Evolutionary conservation across 495 filamentous ascomycete species (phyloP), one percentile per base, ranked within the genome.

Genomic region (Rhypophila decipiens): DNA sequence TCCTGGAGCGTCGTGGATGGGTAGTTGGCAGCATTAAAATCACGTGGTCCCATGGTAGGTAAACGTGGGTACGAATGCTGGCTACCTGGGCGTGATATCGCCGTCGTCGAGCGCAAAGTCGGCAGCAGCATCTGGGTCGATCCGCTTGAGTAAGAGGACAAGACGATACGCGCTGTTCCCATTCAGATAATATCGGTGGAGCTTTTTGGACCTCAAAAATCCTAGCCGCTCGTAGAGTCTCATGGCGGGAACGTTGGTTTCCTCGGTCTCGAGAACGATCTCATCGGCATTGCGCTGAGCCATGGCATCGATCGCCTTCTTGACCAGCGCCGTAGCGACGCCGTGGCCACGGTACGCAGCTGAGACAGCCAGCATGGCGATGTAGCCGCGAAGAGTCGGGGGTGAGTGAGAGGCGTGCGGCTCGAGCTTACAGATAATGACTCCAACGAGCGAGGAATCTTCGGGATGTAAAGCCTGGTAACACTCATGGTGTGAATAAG

Each of bases 341-440:
- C 93, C 88, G 38, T 80, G 76, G 1, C 89, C 88, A 4, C 94
- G 80, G 60, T 86, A 84, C 19, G 82, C 72, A 44, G 88, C 77
- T 42, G 80, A 77, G 21, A 94, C 88, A 21, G 91, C 94, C 41
- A 99, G 76, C 94, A 99, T 99, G 61, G 94, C 94, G 52, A 99
- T 96, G 69, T 99, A 99, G 44, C 94, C 94, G 44, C 94, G 82
- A 49, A 90, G 63, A 0, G 88, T 88, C 10, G 89, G 84, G 1
- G 82, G 78, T 9, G 74, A 75, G 39, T 81, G 77, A 0, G 75
- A 73, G 17, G 80, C 76, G 67, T 97, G 94, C 12, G 79, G 79
- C 65, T 99, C 94, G 21, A 99, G 82, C 61, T 99, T 99, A 53
- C 83, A 94, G 46, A 99, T 83, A n/a, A 99, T 85, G 23, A 97